Evolutionary conservation across 179 eudicot genomes (phyloP), one percentile per base, ranked within the genome.

Genomic region (Vitellaria paradoxa): DNA sequence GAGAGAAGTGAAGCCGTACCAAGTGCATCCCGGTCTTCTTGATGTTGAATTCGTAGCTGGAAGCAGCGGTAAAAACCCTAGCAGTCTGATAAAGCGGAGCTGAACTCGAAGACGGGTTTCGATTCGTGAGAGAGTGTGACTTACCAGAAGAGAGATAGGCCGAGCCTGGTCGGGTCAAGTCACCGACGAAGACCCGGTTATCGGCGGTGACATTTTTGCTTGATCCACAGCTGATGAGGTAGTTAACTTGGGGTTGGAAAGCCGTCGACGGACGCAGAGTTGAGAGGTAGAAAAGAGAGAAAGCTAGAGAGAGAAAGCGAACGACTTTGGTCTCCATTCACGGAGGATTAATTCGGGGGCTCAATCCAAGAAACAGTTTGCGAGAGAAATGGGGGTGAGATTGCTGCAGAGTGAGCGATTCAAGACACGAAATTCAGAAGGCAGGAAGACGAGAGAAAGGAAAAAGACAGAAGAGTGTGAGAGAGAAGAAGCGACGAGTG

Each of bases 191-290:
- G 53, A 70, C 57, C 64, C 96, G 87, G 49, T 78, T 80, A 65
- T 88, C 88, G 60, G 87, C 68, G 6, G 75, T 77, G 9, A 52
- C 23, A 17, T 81, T 87, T 6, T 78, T 47, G 84, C 72, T 85
- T 59, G 97, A 93, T 65, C 97, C 97, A 78, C 96, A 93, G 81
- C 80, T 84, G 75, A 93, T 65, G 53, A 93, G 89, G 82, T 84
- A 86, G 77, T 91, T 88, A 40, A 88, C 86, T 55, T 23, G 72
- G 7, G 91, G 91, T 14, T 81, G 75, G 81, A 81, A 88, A 63
- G 86, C 79, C 23, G 52, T 37, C 55, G 86, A 70, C 47, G 23
- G 65, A 37, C 4, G 24, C n/a, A 59, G 65, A 24, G 21, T 40
- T 50, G 63, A 70, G 46, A 68, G 21, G 49, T 8, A 23, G 52